Evolutionary conservation across 2,329 filamentous ascomycete species (phyloP), one percentile per base, ranked within the genome.

Genomic region (Phialocephala subalpina): DNA sequence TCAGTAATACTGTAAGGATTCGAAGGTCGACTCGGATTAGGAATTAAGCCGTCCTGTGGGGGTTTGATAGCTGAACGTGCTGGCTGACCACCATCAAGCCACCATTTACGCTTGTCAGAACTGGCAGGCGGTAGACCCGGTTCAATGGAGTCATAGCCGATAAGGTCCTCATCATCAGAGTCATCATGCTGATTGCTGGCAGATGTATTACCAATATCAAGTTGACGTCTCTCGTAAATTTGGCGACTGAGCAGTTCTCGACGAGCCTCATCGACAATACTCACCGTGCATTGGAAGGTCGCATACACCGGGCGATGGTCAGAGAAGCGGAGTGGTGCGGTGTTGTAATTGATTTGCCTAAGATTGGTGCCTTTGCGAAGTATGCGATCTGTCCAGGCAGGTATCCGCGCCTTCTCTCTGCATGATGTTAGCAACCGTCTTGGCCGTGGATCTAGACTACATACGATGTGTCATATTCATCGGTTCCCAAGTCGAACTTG

Each of bases 261-360:
- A 61, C 85, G 81, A 27, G 79, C 80, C 76, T 97, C 92, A 71
- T 99, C 87, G 12, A 98, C 82, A 53, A 96, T 89, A 70, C 84
- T 94, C 60, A 98, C 91, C 0, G 85, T 87, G 78, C 94, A 97
- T 71, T 93, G 87, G 75, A 99, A 99, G 0, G 89, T 88, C 14
- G 93, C 94, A 79, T 93, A 97, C 0, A 99, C 95, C 1, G 96
- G 96, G n/a, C 94, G 87, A 78, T 99, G 96, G 75, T 99, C 96
- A 0, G 96, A 99, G 77, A 98, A 97, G 14, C 86, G 87, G 40
- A 99, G 82, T 35, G 93, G 90, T 3, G 94, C 94, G 61, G 87
- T 90, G 74, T 92, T 87, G 78, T 99, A 99, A 36, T 92, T 86
- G 12, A 92, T 82, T 77, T 98, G 96, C 49, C 90, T 89, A 40